These are phyloP conservation scores for Stramenopiles sp. DNA, from an alignment of 352 stramenopile genomes.

Conservation along the genomic window DNA sequence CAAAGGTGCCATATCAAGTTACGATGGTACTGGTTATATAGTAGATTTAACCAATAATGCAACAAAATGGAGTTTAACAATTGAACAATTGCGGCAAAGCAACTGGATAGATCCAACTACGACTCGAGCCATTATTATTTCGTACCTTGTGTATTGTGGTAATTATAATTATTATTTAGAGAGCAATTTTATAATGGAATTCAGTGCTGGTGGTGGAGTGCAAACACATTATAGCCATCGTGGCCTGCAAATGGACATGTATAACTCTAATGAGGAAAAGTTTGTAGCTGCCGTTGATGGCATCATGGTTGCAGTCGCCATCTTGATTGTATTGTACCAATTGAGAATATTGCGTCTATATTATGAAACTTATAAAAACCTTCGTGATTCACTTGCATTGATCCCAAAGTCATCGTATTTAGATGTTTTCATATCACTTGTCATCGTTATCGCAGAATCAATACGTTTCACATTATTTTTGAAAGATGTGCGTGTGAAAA, in stretches of 20 bases:
- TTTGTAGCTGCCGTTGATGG: background rate
- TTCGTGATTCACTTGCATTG: background rate
- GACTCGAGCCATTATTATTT: background rate
- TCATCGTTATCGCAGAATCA: background rate
- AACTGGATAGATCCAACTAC: background rate
- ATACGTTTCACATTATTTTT: background rate
- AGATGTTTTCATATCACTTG: background rate
- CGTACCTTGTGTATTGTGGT: background rate
- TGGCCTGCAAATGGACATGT: background rate
- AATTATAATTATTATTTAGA: background rate
- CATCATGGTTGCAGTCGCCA: background rate
- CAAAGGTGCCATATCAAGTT: background rate
- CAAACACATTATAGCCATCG: background rate
- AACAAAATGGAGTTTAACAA: background rate
- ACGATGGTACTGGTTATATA: background rate
- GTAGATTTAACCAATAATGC: background rate
- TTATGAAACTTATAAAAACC: background rate
- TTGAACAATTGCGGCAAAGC: background rate
- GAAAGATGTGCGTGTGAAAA: background rate
- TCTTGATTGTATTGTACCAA: background rate
- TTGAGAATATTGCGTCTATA: background rate
- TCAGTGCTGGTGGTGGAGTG: background rate
- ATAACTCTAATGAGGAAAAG: background rate
- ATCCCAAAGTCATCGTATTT: background rate
- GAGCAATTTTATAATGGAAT: background rate